Evolutionary conservation across 225 moss, liverwort and hornwort species (phyloP).

Genomic region (Antitrichia curtipendula): DNA sequence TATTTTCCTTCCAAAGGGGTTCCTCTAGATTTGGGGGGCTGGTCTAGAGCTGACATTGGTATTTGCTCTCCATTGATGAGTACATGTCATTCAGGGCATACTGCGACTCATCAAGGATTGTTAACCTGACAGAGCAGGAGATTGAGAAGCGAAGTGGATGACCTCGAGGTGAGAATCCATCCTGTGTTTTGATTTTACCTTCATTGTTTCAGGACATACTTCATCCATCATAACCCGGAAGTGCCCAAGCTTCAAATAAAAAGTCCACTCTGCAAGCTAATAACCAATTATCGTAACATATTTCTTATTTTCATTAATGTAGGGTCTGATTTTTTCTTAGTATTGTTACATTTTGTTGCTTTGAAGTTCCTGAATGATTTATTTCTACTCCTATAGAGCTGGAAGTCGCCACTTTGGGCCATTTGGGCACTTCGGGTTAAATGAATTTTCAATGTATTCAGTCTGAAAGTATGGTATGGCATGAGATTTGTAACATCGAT

Average conservation of each 20-base stretch:
- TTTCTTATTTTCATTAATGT: not conserved
- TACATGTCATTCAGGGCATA: not conserved
- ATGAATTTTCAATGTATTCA: not conserved
- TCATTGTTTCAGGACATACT: not conserved
- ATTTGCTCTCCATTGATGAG: not conserved
- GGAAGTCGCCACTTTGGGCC: not conserved
- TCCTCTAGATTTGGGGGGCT: not conserved
- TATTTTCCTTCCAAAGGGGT: not conserved
- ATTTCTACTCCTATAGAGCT: not conserved
- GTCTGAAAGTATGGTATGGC: not conserved
- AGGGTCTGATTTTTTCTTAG: not conserved
- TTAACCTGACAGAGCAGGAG: not conserved
- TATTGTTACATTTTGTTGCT: not conserved
- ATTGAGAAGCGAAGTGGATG: not conserved
- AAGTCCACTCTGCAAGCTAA: too few relatives aligned
- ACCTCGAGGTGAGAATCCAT: not conserved
- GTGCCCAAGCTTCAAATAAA: not conserved
- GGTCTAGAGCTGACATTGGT: not conserved
- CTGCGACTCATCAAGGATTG: not conserved
- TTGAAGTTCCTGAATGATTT: not conserved
- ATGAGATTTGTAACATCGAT: not conserved
- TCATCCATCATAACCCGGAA: not conserved
- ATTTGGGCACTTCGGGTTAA: not conserved
- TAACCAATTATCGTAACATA: not conserved
- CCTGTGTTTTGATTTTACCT: not conserved